phyloP scores from a whole-genome alignment of 768 basidiomycete species.

The Pleurotus tuber-regium region DNA sequence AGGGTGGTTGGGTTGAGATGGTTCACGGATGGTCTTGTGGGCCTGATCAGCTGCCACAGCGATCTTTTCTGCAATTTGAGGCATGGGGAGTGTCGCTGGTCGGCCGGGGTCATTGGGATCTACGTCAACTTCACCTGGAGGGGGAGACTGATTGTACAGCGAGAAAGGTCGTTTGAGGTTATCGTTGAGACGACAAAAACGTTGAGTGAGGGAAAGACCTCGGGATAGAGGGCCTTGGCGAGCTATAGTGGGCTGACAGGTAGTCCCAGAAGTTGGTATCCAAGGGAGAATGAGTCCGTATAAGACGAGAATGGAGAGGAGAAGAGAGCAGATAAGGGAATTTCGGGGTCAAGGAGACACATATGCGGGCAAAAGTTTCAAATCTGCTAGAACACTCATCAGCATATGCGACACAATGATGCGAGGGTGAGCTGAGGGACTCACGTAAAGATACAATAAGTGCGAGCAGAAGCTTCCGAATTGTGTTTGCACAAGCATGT shows the following conservation, averaged over 20 bases:
- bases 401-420: constrained; percentile 92
- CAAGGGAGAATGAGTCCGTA: constrained; percentile 19
- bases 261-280: constrained; percentile 22
- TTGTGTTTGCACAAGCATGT: constrained; percentile 73
- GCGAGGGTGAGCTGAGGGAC: no score
- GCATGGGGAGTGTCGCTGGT: constrained; percentile 17
- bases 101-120: constrained; percentile 13
- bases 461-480: constrained; percentile 76
- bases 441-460: no score
- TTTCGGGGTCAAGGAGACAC: constrained; percentile 86
- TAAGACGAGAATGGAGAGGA: constrained; percentile 34
- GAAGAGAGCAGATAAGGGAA: constrained; percentile 51
- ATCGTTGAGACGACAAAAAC: constrained; percentile 40
- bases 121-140: constrained; percentile 19
- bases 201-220: constrained; percentile 43
- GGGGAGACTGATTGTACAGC: constrained; percentile 31
- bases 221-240: constrained; percentile 36
- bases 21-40: constrained; percentile 40
- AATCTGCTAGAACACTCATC: no score
- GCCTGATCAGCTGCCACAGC: constrained; percentile 28
- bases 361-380: constrained; percentile 87
- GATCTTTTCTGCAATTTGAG: constrained; percentile 33
- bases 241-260: constrained; percentile 19
- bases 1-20: no score
- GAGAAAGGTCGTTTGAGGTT: constrained; percentile 56